A percentile compares a stretch with the other conserved stretches of the same genome.
Conservation (phyloP, 768 basidiomycete genomes). For the Suillus subalutaceus region DNA sequence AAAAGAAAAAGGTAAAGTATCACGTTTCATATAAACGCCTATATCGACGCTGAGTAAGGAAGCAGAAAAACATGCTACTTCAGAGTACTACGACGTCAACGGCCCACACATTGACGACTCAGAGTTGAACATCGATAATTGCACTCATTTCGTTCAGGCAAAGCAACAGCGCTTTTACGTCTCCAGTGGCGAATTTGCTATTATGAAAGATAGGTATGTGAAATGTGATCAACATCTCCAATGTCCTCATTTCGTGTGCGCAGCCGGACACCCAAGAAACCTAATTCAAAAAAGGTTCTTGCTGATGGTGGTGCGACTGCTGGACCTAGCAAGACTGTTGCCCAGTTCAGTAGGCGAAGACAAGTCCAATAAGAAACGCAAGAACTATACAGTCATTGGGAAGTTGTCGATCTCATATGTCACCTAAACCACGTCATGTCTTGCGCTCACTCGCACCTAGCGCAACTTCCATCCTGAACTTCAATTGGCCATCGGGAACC, state of each 20-base stretch:
- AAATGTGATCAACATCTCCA: background rate
- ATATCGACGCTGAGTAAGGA: constrained; percentile 19
- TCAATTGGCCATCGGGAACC: constrained; percentile 57
- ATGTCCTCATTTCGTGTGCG: constrained; percentile 18
- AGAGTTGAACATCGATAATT: constrained; percentile 86
- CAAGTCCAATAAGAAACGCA: constrained; percentile 52
- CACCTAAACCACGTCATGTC: background rate
- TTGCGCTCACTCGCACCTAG: constrained; percentile 32
- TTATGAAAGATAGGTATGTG: constrained; percentile 73
- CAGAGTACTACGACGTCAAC: constrained; percentile 86
- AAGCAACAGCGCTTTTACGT: constrained; percentile 95
- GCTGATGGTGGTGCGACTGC: constrained; percentile 19
- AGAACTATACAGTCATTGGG: constrained; percentile 58
- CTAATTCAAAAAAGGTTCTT: constrained; percentile 60
- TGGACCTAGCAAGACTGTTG: constrained; percentile 19
- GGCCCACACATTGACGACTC: constrained; percentile 99
- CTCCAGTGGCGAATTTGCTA: constrained; percentile 82
- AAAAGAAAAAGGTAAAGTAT: constrained; percentile 40
- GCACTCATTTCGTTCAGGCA: constrained; percentile 88
- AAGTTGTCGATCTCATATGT: constrained; percentile 66
- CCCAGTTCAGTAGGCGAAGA: constrained; percentile 41
- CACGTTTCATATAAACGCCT: background rate
- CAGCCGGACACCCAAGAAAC: constrained; percentile 66
- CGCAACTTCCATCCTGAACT: constrained; percentile 73
- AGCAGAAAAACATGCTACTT: constrained; percentile 55